Base-by-base conservation (phyloP, 345 rosid genomes). In the Tarenaya hassleriana region DNA sequence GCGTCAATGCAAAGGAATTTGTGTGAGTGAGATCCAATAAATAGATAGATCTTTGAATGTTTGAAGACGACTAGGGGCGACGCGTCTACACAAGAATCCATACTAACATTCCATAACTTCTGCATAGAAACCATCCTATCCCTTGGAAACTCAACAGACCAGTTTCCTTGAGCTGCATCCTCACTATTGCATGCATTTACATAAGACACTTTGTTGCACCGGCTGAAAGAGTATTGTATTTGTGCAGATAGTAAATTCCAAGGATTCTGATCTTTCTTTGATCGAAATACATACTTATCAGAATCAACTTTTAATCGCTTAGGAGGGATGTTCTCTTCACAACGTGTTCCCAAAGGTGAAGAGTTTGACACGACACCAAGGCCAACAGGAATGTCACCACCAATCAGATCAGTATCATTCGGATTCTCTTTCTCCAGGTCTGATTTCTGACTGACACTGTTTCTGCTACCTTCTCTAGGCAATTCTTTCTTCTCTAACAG, bases 1-100 rank as follows among this genome's bases (percentile, higher is more conserved):
- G 86, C 94, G 49, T 83, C 68, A 50, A 88, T 46, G 55, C 96
- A 76, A 7, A 73, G 54, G 69, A 92, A 88, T 44, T 71, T 84
- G 34, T 69, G 73, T 2, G 96, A 77, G 66, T 92, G 98, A 51
- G 98, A 88, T 64, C 98, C 98, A 70, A 88, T 72, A 70, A 92
- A 81, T 34, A 88, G 44, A 77, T 73, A 85, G 45, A 75, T 47
- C 63, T 88, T 80, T 0, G 75, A 70, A 44, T 72, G 71, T 63
- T 67, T 79, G 52, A 78, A 61, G 39, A 87, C 94, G 39, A 85
- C 47, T 38, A 88, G 72, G 20, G 94, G 95, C 0, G 98, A 92
- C 52, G 95, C 94, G 75, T 92, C 98, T 57, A 88, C 88, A 60
- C 98, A 92, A 52, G 96, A 85, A 52, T 71, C 88, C 96, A 85